Evolutionary conservation across 805 yeast genomes (phyloP).

Genomic region (Candida boleticola): DNA sequence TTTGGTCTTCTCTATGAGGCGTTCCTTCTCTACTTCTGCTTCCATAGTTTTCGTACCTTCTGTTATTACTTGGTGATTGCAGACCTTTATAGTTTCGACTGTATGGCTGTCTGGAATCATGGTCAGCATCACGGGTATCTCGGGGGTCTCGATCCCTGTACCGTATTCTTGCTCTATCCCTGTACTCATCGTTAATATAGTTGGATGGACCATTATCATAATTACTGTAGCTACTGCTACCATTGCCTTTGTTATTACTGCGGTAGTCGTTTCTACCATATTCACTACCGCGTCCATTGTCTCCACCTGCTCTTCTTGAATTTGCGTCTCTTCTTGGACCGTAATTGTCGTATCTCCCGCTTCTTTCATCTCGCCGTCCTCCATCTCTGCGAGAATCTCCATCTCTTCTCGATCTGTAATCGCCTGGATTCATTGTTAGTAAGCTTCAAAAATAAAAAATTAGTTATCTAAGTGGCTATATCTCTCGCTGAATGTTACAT

Average conservation of each 20-base stretch:
- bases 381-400: slow-evolving; percentile 7
- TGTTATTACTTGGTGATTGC: neutral
- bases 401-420: slow-evolving; percentile 6
- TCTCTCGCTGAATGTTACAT: too few relatives aligned
- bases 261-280: neutral
- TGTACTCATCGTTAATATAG: neutral
- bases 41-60: slow-evolving; percentile 1
- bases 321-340: slow-evolving; percentile 11
- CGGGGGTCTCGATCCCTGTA: slow-evolving; percentile 1
- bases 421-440: slow-evolving; percentile 3
- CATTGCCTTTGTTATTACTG: neutral
- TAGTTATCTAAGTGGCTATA: too few relatives aligned
- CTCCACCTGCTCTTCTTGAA: slow-evolving; percentile 15
- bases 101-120: neutral
- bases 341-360: slow-evolving; percentile 7
- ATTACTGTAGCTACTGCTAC: too few relatives aligned
- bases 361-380: slow-evolving; percentile 4
- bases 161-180: neutral
- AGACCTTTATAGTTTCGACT: neutral
- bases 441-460: neutral
- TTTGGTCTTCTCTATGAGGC: neutral
- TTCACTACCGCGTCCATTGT: slow-evolving; percentile 7
- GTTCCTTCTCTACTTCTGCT: slow-evolving; percentile 2
- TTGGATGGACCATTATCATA: too few relatives aligned
- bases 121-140: neutral